Evolutionary conservation across 2,329 filamentous ascomycete species (phyloP), one percentile per base, ranked within the genome.

Genomic region (Camillea tinctor): DNA sequence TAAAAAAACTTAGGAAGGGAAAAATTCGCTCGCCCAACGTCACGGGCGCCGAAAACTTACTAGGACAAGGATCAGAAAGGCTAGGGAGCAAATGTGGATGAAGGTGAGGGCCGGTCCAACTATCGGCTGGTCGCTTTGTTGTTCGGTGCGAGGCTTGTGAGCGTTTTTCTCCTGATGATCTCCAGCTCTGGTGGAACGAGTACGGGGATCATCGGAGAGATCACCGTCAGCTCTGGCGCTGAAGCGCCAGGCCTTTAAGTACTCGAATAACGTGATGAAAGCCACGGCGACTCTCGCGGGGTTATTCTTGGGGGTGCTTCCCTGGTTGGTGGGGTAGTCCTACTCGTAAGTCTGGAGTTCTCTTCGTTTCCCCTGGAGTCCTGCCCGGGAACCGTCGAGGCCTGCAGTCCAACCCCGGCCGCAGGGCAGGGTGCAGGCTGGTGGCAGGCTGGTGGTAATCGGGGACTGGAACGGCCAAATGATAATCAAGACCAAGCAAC

Each of bases 261-360:
- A 57, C 20, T 58, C 52, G 24, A 62, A 57, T 66, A 69, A 60
- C 59, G 59, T 65, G 55, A 56, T 66, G 62, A 64, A 54, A 62
- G 68, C 65, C 68, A 72, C 70, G 70, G 70, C 70, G 70, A 68
- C 58, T 71, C 68, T 68, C 69, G 69, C 70, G 70, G 70, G 69
- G 69, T 63, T 71, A 68, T 65, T 72, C 69, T 69, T 69, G 70
- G 70, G 68, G 69, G 69, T 54, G 56, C 51, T 58, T 55, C 60
- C 57, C 60, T 30, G 26, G 26, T 2, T 40, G 36, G 36, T 44
- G 36, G 36, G 36, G 36, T 44, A 57, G 57, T 53, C 57, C 51
- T 60, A 55, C 40, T 58, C 58, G 9, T 50, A 20, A 50, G 54
- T 48, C 48, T 56, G 49, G 50, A n/a, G n/a, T n/a, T n/a, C n/a